Base-by-base conservation (phyloP, 78 protist genomes). In the Speleostelium caveatum region DNA sequence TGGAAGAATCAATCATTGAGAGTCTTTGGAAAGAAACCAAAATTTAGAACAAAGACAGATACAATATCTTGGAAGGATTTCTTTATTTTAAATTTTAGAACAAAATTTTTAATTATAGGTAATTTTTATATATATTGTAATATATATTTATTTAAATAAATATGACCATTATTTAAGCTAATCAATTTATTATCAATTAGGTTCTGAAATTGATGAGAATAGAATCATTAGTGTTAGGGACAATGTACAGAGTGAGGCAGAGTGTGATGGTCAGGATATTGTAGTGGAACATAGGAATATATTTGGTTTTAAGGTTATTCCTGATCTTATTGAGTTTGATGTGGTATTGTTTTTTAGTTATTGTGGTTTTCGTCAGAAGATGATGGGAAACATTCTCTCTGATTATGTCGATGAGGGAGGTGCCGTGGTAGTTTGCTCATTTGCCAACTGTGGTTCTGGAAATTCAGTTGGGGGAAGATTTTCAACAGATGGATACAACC, bases 321-420 rank as follows among this genome's bases (percentile, higher is more conserved):
- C 91, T 0, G 79, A 73, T 7, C 56, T 69, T 17, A 32, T 55
- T 14, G 26, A 69, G n/a, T 83, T 69, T 39, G 91, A 83, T 41
- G 77, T 72, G 4, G 69, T 83, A 0, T 32, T 83, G 8, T 83
- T 83, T 36, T 83, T 83, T 59, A 39, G 63, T 36, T 83, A 83
- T 32, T 83, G 91, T 69, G 91, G 91, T 12, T 83, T 83, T 42
- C 38, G 55, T 36, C 91, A 83, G 55, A 83, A 35, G 30, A 30
- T 53, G 26, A 55, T 83, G 17, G 91, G 91, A n/a, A 63, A 67
- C 36, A 24, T 42, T 22, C 39, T 83, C 21, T 21, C 77, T 10
- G 71, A 67, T 14, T 83, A 36, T 69, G 91, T 83, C 4, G 80
- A 83, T 60, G 33, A 32, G 41, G 91, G 91, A 22, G 91, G 91